phyloP scores from a whole-genome alignment of 306 rosid genomes.

The Malus asiatica region DNA sequence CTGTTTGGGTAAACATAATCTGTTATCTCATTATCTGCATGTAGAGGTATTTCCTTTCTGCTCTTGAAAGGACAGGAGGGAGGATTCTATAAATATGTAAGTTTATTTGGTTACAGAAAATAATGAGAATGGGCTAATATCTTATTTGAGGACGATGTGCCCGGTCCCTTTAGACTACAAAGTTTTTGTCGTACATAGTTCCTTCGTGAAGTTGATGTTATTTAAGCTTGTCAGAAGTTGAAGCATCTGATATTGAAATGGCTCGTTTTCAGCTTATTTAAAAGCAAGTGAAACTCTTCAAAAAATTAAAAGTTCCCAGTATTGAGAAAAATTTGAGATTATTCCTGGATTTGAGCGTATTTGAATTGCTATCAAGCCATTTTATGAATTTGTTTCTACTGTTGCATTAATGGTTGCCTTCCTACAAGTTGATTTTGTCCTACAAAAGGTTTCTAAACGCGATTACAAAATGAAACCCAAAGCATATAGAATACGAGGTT shows the following conservation, averaged over 20 bases:
- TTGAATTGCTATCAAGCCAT: not conserved
- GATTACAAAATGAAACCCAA: not conserved
- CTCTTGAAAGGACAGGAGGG: not conserved
- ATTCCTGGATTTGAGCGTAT: not conserved
- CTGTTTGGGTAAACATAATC: not conserved
- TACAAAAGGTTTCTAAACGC: not conserved
- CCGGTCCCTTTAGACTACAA: not conserved
- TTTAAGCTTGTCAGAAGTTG: not conserved
- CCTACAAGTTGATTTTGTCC: not conserved
- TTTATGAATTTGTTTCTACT: not conserved
- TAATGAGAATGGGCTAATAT: not conserved
- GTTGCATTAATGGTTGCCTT: not conserved
- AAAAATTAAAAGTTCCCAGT: not conserved
- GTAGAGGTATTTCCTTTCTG: not conserved
- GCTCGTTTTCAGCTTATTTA: not conserved
- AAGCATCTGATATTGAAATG: not conserved
- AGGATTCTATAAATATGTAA: not conserved
- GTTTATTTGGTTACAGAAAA: not conserved
- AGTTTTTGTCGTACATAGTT: not conserved
- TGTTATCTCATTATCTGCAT: not conserved
- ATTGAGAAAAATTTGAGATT: not conserved
- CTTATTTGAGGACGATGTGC: not conserved
- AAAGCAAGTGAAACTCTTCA: not conserved
- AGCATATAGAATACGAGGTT: not conserved
- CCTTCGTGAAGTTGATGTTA: not conserved